Conservation (phyloP, 2,329 filamentous ascomycete genomes). For the Trichoderma polysporum region DNA sequence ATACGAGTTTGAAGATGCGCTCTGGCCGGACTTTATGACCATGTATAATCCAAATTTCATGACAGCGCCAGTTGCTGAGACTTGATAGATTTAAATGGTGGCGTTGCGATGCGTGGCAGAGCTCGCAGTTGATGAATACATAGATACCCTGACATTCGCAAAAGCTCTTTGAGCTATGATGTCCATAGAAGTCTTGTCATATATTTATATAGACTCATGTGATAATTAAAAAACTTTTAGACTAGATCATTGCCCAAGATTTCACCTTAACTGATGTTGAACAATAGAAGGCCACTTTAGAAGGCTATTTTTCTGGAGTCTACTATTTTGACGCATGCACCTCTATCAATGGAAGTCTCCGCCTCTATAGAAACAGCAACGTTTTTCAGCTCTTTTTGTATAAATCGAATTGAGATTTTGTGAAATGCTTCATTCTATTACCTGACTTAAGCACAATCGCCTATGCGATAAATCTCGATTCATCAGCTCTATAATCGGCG, state of each 20-base stretch:
- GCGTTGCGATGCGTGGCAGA: background rate
- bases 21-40: slow-evolving; percentile 32
- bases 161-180: too few relatives aligned
- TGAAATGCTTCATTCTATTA: background rate
- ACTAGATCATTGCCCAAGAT: too few relatives aligned
- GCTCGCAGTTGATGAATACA: background rate
- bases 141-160: background rate
- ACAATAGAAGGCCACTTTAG: too few relatives aligned
- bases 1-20: slow-evolving; percentile 31
- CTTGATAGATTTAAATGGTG: background rate
- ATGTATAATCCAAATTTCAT: slow-evolving; percentile 20
- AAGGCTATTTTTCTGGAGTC: too few relatives aligned
- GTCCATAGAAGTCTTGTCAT: background rate
- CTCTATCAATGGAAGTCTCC: background rate
- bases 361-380: background rate
- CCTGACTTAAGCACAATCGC: background rate
- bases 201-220: background rate
- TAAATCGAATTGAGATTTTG: too few relatives aligned
- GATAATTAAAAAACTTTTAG: too few relatives aligned
- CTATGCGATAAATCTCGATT: background rate
- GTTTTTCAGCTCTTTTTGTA: too few relatives aligned
- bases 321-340: background rate
- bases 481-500: background rate
- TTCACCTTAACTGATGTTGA: too few relatives aligned
- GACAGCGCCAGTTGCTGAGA: background rate